Evolutionary conservation across 2,329 filamentous ascomycete species (phyloP), one percentile per base, ranked within the genome.

Genomic region (Zymoseptoria ardabiliae): DNA sequence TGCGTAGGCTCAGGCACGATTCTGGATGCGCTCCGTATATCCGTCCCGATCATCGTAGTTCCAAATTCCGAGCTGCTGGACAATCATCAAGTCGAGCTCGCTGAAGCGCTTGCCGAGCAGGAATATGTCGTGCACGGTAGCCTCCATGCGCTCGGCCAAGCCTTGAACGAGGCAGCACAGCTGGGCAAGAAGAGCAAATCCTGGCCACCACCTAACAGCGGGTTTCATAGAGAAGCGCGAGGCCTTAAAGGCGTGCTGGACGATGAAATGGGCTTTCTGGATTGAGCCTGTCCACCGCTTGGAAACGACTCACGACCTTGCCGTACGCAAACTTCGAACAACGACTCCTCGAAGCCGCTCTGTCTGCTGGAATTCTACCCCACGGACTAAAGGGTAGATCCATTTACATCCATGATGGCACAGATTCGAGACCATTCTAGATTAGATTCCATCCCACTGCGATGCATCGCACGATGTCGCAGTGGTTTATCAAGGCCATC

Each of bases 21-120:
- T 25, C 80, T 97, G 0, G 91, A 92, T 71, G 90, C 87, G 0
- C 83, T 95, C 63, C 85, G 89, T 50, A 78, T 89, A 56, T 83
- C 85, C 13, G 78, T 91, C 0, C 87, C 90, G 2, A 78, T 97
- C n/a, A 82, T 99, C 54, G 90, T 96, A 0, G 91, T 99, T 2
- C 89, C 93, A 2, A 99, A 99, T 72, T 81, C 85, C 1, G 79
- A 80, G 6, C 82, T 99, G 0, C 82, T 96, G 67, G 86, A 95
- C 70, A 93, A 99, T 69, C 94, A 99, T 71, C 94, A 99, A 74
- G 82, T 85, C 20, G 91, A 97, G 73, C 82, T 99, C 57, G 93
- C 93, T 0, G 79, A 85, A 54, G 86, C 90, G 65, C 81, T 97
- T 58, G 83, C 88, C 30, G 77, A 79, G 22, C 84, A 90, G 65